Conservation (phyloP, 2,329 filamentous ascomycete genomes). For the Diaporthe ilicicola region DNA sequence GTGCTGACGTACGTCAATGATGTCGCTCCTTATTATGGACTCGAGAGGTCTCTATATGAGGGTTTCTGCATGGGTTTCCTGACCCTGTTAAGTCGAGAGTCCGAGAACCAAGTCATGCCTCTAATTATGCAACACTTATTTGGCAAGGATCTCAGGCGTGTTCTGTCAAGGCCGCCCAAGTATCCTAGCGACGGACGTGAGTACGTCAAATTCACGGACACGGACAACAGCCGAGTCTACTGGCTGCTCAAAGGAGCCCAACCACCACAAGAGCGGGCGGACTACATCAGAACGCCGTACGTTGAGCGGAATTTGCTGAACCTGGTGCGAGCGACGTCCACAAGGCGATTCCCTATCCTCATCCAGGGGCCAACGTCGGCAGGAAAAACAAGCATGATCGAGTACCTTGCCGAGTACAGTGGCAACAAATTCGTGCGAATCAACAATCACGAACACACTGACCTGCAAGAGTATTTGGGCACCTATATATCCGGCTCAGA, state of each 20-base stretch:
- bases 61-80: conserved; percentile 98
- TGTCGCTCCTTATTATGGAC: conserved; percentile 83
- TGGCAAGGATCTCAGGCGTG: conserved; percentile 69
- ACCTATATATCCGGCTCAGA: conserved; percentile 89
- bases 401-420: conserved; percentile 95
- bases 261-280: conserved; percentile 73
- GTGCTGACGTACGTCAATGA: conserved; percentile 88
- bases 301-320: conserved; percentile 96
- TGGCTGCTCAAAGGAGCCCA: conserved; percentile 84
- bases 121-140: conserved; percentile 84
- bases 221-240: conserved; percentile 75
- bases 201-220: conserved; percentile 82
- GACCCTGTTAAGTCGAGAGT: conserved; percentile 84
- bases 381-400: conserved; percentile 99
- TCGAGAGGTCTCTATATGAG: conserved; percentile 88
- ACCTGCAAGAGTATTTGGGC: conserved; percentile 96
- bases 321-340: conserved; percentile 91
- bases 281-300: conserved; percentile 97
- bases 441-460: conserved; percentile 99
- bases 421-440: conserved; percentile 98
- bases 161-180: conserved; percentile 81
- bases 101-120: conserved; percentile 80
- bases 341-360: conserved; percentile 88
- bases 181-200: conserved; percentile 78
- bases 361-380: conserved; percentile 97